Conservation (phyloP, 805 yeast species). For the Alloascoidea africana region DNA sequence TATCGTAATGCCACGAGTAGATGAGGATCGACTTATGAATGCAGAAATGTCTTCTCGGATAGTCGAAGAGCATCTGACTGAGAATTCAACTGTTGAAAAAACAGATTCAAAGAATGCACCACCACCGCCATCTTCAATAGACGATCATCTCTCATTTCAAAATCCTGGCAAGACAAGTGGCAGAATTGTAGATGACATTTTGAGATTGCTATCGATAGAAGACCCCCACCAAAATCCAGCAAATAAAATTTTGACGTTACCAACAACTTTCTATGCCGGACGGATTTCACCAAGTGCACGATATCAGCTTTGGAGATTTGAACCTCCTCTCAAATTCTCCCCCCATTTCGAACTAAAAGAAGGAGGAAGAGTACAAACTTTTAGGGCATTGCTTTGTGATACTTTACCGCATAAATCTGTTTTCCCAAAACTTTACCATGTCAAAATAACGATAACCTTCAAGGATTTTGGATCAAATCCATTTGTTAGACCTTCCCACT, state of each 20-base stretch:
- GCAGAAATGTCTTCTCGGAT: neutral
- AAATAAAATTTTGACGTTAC: neutral
- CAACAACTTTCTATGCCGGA: neutral
- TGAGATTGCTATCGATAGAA: constrained; percentile 1
- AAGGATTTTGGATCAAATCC: neutral
- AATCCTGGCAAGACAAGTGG: neutral
- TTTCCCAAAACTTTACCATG: neutral
- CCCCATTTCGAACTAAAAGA: neutral
- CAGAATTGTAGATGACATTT: neutral
- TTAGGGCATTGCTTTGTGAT: neutral
- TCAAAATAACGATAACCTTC: neutral
- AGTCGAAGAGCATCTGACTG: neutral
- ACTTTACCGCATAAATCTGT: neutral
- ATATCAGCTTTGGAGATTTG: neutral
- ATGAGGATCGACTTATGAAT: neutral
- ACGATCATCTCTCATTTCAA: too few species aligned
- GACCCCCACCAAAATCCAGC: neutral
- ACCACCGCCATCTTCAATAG: too few species aligned
- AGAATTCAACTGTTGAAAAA: neutral
- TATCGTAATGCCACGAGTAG: neutral
- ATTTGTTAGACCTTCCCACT: neutral
- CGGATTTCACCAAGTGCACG: neutral
- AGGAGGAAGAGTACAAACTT: neutral
- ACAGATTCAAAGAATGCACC: neutral
- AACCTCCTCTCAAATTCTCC: constrained; percentile 1